phyloP scores from a whole-genome alignment of 2,329 filamentous ascomycete species.

The Phaeophleospora eucalypticola region DNA sequence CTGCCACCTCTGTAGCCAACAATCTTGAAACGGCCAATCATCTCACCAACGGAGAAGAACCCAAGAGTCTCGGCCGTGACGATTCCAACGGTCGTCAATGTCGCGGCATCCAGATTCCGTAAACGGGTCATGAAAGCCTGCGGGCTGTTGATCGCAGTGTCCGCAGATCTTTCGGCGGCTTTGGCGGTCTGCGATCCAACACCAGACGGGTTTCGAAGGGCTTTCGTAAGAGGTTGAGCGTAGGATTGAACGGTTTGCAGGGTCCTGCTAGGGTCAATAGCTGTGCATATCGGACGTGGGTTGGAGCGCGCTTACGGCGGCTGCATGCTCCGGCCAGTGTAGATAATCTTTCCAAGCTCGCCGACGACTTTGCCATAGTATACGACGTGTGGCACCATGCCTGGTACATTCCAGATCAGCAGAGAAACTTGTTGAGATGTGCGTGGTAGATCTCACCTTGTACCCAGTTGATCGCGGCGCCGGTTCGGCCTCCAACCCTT shows the following conservation, averaged over 20 bases:
- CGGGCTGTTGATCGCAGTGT: conserved; percentile 54
- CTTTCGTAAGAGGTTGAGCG: conserved; percentile 71
- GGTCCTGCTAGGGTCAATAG: conserved; percentile 52
- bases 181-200: conserved; percentile 42
- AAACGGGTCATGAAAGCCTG: conserved; percentile 53
- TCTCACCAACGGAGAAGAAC: conserved; percentile 98
- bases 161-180: conserved; percentile 38
- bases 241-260: conserved; percentile 79
- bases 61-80: conserved; percentile 81
- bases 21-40: conserved; percentile 91
- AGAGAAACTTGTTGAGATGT: conserved; percentile 1
- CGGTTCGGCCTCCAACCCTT: conserved; percentile 79
- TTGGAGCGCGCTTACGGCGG: conserved; percentile 71
- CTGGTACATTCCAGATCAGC: conserved; percentile 46
- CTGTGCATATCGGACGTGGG: neutral
- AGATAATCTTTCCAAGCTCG: conserved; percentile 84
- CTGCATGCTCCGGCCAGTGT: conserved; percentile 83
- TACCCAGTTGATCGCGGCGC: conserved; percentile 70
- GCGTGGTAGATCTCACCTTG: conserved; percentile 65
- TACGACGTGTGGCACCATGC: conserved; percentile 75
- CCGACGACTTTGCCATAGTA: conserved; percentile 90
- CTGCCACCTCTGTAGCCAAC: conserved; percentile 66
- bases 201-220: conserved; percentile 63
- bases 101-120: conserved; percentile 66
- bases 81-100: conserved; percentile 71